These are phyloP conservation scores for Gloeopeniophorella convolvens DNA, from an alignment of 768 basidiomycete genomes.

Conservation along the genomic window DNA sequence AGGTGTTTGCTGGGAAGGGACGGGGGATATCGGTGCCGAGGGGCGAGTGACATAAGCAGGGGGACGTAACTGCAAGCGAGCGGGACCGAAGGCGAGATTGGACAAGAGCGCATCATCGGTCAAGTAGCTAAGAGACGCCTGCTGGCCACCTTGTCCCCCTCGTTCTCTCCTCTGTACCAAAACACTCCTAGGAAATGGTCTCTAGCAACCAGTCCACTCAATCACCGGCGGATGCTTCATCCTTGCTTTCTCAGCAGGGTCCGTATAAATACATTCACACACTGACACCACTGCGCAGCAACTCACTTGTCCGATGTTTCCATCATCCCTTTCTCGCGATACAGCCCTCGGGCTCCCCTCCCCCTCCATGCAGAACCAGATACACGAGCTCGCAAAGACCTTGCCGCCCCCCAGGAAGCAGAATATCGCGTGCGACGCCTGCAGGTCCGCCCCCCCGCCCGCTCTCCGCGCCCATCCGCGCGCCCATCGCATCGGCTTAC, in stretches of 20 bases:
- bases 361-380: slow-evolving; percentile 70
- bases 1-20: not conserved
- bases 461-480: slow-evolving; percentile 15
- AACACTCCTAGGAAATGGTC: too few species aligned
- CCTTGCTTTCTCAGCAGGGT: slow-evolving; percentile 16
- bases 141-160: too few species aligned
- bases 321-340: slow-evolving; percentile 22
- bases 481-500: slow-evolving; percentile 6
- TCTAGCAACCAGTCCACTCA: too few species aligned
- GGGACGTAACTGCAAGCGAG: not conserved
- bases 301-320: slow-evolving; percentile 26
- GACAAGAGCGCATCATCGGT: too few species aligned
- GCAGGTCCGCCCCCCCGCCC: slow-evolving; percentile 47
- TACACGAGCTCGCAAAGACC: slow-evolving; percentile 73
- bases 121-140: too few species aligned
- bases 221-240: not conserved
- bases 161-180: too few species aligned
- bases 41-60: not conserved
- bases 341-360: slow-evolving; percentile 58
- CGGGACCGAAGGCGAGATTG: slow-evolving; percentile 5
- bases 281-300: not conserved
- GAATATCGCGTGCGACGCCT: slow-evolving; percentile 91
- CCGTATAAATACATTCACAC: slow-evolving; percentile 11
- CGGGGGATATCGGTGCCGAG: not conserved
- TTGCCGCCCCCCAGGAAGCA: slow-evolving; percentile 85